A percentile compares a stretch with the other conserved stretches of the same genome.
Conservation (phyloP, 768 basidiomycete genomes). For the Boletus vinaceobasis region DNA sequence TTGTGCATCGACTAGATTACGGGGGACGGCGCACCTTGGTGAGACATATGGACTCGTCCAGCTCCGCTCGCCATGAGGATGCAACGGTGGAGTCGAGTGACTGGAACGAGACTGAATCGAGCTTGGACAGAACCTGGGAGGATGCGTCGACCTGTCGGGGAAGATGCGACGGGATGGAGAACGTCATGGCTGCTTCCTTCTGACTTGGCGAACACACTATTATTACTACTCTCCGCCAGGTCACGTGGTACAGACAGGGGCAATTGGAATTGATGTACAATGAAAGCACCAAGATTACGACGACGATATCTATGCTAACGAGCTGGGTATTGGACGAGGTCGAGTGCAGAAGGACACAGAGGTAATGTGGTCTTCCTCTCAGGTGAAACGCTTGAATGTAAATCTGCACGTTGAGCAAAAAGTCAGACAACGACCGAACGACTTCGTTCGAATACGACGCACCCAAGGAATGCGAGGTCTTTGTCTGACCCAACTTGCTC, state of each 20-base stretch:
- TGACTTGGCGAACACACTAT: background rate
- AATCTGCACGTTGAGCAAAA: conserved; percentile 45
- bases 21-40: conserved; percentile 55
- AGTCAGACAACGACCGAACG: conserved; percentile 1
- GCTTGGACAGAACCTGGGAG: conserved; percentile 64
- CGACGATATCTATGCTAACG: conserved; percentile 27
- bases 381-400: conserved; percentile 76
- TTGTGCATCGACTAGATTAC: background rate
- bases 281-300: conserved; percentile 26
- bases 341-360: background rate
- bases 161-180: conserved; percentile 67
- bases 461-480: conserved; percentile 67
- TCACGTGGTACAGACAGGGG: conserved; percentile 18
- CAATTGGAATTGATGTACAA: conserved; percentile 14
- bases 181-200: conserved; percentile 52
- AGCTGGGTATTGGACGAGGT: conserved; percentile 22
- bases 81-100: conserved; percentile 59
- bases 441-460: conserved; percentile 17
- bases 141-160: conserved; percentile 72
- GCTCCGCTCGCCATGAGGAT: conserved; percentile 65
- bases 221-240: background rate
- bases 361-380: background rate
- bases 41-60: conserved; percentile 65
- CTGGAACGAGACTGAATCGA: conserved; percentile 58
- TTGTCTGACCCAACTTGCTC: conserved; percentile 65